phyloP scores from a whole-genome alignment of 2,329 filamentous ascomycete species.

The Exophiala spinifera region DNA sequence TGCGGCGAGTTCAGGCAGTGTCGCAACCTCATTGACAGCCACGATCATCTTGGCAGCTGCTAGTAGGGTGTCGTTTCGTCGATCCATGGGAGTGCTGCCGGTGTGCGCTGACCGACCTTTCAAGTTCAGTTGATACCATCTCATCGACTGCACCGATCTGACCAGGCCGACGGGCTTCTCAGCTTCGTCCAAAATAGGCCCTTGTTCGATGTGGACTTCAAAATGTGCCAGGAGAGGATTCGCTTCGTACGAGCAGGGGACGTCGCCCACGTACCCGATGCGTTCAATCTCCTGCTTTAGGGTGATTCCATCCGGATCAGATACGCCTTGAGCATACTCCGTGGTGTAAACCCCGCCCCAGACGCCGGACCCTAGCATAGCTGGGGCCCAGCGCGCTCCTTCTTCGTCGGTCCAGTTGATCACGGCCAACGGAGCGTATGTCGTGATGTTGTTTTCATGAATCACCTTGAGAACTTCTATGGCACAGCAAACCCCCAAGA shows the following conservation, averaged over 20 bases:
- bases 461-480: slow-evolving; percentile 69
- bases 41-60: slow-evolving; percentile 66
- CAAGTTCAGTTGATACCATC: slow-evolving; percentile 68
- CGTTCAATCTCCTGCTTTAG: slow-evolving; percentile 66
- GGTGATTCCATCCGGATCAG: slow-evolving; percentile 36
- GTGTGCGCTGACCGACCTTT: slow-evolving; percentile 68
- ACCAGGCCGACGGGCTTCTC: slow-evolving; percentile 67
- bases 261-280: slow-evolving; percentile 65
- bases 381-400: slow-evolving; percentile 72
- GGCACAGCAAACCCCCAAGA: slow-evolving; percentile 68
- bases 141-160: slow-evolving; percentile 69
- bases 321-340: slow-evolving; percentile 3
- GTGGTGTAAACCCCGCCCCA: slow-evolving; percentile 4
- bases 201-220: slow-evolving; percentile 82
- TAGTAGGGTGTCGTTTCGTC: slow-evolving; percentile 66
- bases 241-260: slow-evolving; percentile 48
- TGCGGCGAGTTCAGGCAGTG: slow-evolving; percentile 29
- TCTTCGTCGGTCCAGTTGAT: slow-evolving; percentile 84
- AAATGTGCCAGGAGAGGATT: slow-evolving; percentile 75
- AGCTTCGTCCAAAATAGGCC: slow-evolving; percentile 67
- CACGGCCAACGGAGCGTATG: slow-evolving; percentile 67
- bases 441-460: slow-evolving; percentile 64
- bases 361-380: slow-evolving; percentile 62
- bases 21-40: slow-evolving; percentile 60
- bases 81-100: slow-evolving; percentile 66